A percentile compares a stretch with the other conserved stretches of the same genome.
These are phyloP conservation scores for Penicillium sp. DNA, from an alignment of 2,329 filamentous ascomycete species.

Conservation along the genomic window DNA sequence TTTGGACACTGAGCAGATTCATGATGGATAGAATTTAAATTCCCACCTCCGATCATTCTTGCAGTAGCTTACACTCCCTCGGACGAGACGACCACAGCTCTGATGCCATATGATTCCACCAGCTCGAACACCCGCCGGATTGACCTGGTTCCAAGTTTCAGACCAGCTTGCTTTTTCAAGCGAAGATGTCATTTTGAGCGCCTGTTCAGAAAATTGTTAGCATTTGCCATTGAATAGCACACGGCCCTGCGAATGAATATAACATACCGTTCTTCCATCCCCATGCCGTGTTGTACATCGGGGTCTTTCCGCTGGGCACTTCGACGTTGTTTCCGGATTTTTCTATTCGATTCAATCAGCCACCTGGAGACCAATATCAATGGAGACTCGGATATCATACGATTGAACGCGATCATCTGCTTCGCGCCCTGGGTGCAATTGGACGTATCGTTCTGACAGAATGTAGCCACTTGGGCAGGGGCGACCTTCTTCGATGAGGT, in stretches of 20 bases:
- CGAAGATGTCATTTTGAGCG: slow-evolving; percentile 6
- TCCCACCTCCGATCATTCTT: too few species aligned
- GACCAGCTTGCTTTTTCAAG: background rate
- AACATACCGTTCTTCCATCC: slow-evolving; percentile 16
- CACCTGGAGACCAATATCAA: background rate
- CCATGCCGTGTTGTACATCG: slow-evolving; percentile 20
- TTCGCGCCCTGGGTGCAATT: slow-evolving; percentile 53
- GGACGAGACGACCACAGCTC: too few species aligned
- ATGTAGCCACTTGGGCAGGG: slow-evolving; percentile 44
- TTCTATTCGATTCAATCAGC: slow-evolving; percentile 7
- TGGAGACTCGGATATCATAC: slow-evolving; percentile 16
- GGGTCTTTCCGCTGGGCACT: slow-evolving; percentile 17
- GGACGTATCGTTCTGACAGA: slow-evolving; percentile 44
- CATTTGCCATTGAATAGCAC: too few species aligned
- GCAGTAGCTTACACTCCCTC: too few species aligned
- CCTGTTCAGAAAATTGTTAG: background rate
- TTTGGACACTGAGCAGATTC: too few species aligned
- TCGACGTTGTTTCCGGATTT: slow-evolving; percentile 17
- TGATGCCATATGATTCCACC: too few species aligned
- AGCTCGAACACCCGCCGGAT: too few species aligned
- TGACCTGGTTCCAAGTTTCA: too few species aligned
- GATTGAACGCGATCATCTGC: slow-evolving; percentile 55
- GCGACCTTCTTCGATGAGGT: slow-evolving; percentile 47
- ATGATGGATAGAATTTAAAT: too few species aligned
- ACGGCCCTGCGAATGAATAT: background rate